Evolutionary conservation across 441 rosid genomes (phyloP), one percentile per base, ranked within the genome.

Genomic region (Gossypium davidsonii): DNA sequence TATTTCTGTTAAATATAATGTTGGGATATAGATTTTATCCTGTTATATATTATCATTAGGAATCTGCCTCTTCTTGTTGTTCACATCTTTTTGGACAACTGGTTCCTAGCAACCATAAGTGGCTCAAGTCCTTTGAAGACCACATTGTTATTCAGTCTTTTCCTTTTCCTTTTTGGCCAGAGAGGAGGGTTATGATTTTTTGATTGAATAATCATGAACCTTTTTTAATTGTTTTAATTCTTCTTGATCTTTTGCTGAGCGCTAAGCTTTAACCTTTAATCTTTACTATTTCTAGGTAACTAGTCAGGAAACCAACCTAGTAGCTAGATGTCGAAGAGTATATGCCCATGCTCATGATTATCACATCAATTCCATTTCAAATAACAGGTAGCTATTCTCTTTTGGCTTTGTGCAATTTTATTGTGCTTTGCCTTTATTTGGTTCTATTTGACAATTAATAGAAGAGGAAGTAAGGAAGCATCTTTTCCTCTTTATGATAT

Each of bases 301-400:
- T 73, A 89, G 88, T 80, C 87, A 79, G 58, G 99, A 96, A 85
- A 89, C 97, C 34, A 91, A 81, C 83, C 85, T 88, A 77, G 77
- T 90, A 80, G 98, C 99, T 73, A 86, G 93, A 85, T 93, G 99
- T 79, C 94, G 98, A 71, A 88, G 93, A 80, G 87, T 93, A 56
- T 93, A 96, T 83, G 91, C 96, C 46, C 98, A 96, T 85, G 99
- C 98, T 21, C 99, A 96, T 82, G 98, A 96, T 78, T 96, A 96
- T 82, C 99, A 96, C 81, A 90, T 96, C 79, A 96, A 96, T 83
- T 96, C 99, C 25, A 96, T 96, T 82, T 93, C 99, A 42, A 91
- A 84, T 82, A 96, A 91, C 79, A 96, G 99, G 99, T 93, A 76
- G 37, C 58, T 58, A 52, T 44, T 56, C 62, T 63, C 28, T 65